Evolutionary conservation across 2,329 filamentous ascomycete species (phyloP).

Genomic region (Teratosphaeria pseudoeucalypti): DNA sequence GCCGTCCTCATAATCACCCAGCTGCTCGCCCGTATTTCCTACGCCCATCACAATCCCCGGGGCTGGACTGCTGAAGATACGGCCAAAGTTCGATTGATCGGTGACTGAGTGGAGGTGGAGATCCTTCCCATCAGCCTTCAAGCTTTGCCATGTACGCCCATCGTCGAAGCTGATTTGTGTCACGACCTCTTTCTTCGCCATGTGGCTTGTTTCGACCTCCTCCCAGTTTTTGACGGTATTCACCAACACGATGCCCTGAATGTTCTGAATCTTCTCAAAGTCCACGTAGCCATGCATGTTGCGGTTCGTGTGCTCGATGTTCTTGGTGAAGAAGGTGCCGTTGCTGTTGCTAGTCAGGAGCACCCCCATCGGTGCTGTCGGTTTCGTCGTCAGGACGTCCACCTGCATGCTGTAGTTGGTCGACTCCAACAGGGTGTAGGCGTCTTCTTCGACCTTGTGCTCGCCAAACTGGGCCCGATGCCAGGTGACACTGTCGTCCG

Average conservation of each 20-base stretch:
- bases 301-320: conserved; percentile 85
- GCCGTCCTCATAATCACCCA: conserved; percentile 62
- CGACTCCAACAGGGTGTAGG: conserved; percentile 88
- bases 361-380: conserved; percentile 62
- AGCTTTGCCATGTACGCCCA: conserved; percentile 67
- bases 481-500: conserved; percentile 74
- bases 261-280: conserved; percentile 85
- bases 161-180: conserved; percentile 92
- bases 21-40: conserved; percentile 71
- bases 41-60: conserved; percentile 90
- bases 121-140: conserved; percentile 54
- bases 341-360: conserved; percentile 96
- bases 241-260: conserved; percentile 85
- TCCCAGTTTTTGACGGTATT: conserved; percentile 83
- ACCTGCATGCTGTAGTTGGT: conserved; percentile 98
- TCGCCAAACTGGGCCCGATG: conserved; percentile 82
- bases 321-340: conserved; percentile 88
- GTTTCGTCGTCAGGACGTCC: conserved; percentile 64
- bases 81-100: conserved; percentile 67
- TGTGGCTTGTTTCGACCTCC: conserved; percentile 51
- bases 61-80: conserved; percentile 85
- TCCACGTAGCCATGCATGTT: conserved; percentile 68
- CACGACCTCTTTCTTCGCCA: conserved; percentile 54
- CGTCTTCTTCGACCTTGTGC: conserved; percentile 72
- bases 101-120: conserved; percentile 92